Evolutionary conservation across 768 basidiomycete genomes (phyloP).

Genomic region (Xerocomus spinulosus): DNA sequence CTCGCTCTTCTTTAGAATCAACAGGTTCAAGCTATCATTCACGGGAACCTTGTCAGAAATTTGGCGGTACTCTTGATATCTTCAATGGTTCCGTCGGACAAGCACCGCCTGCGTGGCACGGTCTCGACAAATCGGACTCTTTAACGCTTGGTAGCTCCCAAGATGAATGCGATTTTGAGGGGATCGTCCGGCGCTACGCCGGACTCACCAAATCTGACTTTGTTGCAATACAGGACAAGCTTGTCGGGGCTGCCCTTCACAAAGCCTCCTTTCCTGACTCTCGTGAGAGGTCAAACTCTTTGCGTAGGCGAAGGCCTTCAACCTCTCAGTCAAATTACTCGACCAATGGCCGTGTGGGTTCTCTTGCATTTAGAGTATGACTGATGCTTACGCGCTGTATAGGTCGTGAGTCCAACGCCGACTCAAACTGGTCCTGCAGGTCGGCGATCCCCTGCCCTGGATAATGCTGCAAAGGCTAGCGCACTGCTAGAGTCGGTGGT

Average conservation of each 20-base stretch:
- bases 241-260: slow-evolving; percentile 58
- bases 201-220: slow-evolving; percentile 73
- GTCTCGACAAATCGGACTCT: slow-evolving; percentile 51
- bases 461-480: slow-evolving; percentile 55
- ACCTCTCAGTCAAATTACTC: slow-evolving; percentile 82
- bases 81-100: slow-evolving; percentile 48
- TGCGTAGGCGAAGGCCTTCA: slow-evolving; percentile 70
- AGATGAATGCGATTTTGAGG: slow-evolving; percentile 59
- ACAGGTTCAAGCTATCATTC: slow-evolving; percentile 85
- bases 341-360: slow-evolving; percentile 43
- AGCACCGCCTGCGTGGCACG: slow-evolving; percentile 59
- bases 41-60: slow-evolving; percentile 56
- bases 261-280: slow-evolving; percentile 54
- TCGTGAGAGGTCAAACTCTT: slow-evolving; percentile 62
- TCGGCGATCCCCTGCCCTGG: slow-evolving; percentile 34
- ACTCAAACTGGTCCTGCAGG: slow-evolving; percentile 29
- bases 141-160: slow-evolving; percentile 47
- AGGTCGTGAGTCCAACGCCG: slow-evolving; percentile 59
- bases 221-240: slow-evolving; percentile 66
- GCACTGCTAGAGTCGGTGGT: slow-evolving; percentile 64
- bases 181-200: slow-evolving; percentile 57
- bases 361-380: not conserved
- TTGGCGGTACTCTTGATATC: slow-evolving; percentile 49
- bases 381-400: slow-evolving; percentile 6
- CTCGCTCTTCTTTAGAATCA: slow-evolving; percentile 75